phyloP scores from a whole-genome alignment of 441 rosid species.

The Populus tomentosa region DNA sequence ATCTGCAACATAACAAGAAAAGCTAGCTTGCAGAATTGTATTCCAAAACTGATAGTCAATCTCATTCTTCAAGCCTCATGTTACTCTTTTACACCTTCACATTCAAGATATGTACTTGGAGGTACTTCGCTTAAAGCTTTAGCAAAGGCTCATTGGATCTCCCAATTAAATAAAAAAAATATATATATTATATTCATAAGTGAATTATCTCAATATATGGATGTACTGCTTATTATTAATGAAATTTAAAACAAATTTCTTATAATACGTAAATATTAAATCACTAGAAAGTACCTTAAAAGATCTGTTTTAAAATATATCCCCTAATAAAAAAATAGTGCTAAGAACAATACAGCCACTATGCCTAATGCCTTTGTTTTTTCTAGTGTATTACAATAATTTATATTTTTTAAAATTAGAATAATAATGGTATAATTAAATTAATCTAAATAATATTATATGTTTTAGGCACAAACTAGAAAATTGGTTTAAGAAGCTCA shows the following conservation, averaged over 20 bases:
- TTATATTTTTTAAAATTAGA: not conserved
- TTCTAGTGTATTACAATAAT: not conserved
- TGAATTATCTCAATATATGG: not conserved
- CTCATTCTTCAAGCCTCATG: not conserved
- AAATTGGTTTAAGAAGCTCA: not conserved
- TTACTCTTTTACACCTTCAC: not conserved
- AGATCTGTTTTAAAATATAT: not conserved
- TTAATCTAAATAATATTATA: not conserved
- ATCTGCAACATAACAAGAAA: not conserved
- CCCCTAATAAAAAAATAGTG: not conserved
- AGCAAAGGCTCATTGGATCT: not conserved
- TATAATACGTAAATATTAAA: no score
- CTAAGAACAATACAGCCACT: not conserved
- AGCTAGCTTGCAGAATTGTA: not conserved
- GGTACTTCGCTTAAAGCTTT: not conserved
- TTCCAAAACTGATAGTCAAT: not conserved
- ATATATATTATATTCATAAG: no score
- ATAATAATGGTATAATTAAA: not conserved
- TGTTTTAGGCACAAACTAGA: not conserved
- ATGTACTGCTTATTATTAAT: not conserved
- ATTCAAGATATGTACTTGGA: not conserved
- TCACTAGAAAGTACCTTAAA: not conserved
- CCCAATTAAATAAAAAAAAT: not conserved
- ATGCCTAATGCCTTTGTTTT: not conserved
- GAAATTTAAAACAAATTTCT: no score